Base-by-base conservation (phyloP, 2,329 filamentous ascomycete genomes). In the Colletotrichum ledebouriae region DNA sequence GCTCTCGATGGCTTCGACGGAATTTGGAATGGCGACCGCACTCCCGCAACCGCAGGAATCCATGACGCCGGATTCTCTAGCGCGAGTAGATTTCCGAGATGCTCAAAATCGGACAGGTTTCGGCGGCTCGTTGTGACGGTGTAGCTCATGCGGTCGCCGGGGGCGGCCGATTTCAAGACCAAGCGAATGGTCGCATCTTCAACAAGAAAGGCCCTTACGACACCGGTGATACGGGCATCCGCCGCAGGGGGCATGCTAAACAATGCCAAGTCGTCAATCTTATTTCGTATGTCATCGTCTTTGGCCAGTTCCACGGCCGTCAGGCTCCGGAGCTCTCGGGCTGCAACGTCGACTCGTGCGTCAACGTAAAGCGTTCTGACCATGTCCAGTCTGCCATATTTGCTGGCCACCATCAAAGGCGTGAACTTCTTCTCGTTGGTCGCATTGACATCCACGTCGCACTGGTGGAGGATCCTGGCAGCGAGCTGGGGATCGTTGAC, bases 241-340 rank as follows among this genome's bases (percentile, higher is more conserved):
- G 87, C 84, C 11, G 89, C 90, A 5, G 92, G 85, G 1, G 87
- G 84, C 77, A 90, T 89, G 20, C 92, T 92, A 71, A 99, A 91
- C 10, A 99, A 82, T 1, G 94, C 91, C 71, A 99, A 84, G 77
- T 99, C 96, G 76, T 99, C 96, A 71, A 99, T 98, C 73, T 93
- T 91, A 80, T 98, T 99, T 44, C 96, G 89, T 29, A 99, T 93
- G 73, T 99, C 96, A 76, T 99, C 96, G 74, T 99, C 97, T 77
- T 99, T 99, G 57, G 97, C 96, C 53, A 99, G 85, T 79, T 99
- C 96, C 6, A 98, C 94, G 7, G 96, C 96, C 7, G 95, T 98
- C 73, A 99, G 84, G 0, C 96, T 96, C 67, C 96, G 89, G 15
- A 93, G 81, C 77, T 99, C 97, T 77, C 92, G 92, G 34, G 94